A percentile compares a stretch with the other conserved stretches of the same genome.
Conservation (phyloP, 2,329 filamentous ascomycete species). For the Aureobasidium sp. region DNA sequence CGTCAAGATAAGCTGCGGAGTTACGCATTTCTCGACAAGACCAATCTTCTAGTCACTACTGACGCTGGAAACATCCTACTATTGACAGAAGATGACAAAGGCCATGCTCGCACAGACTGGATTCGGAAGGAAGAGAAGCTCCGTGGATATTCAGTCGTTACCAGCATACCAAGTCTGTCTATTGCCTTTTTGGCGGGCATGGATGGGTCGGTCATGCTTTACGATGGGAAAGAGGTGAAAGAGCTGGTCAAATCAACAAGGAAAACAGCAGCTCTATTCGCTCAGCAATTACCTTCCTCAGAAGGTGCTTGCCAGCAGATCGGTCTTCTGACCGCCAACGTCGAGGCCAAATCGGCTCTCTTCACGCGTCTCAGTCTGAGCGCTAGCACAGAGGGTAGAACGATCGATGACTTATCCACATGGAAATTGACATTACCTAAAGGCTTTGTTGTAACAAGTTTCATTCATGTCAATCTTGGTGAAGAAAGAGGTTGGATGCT, state of each 20-base stretch:
- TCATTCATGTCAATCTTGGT: constrained; percentile 21
- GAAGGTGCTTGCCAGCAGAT: background rate
- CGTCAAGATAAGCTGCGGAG: constrained; percentile 46
- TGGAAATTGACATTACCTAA: constrained; percentile 26
- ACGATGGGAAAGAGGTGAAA: constrained; percentile 21
- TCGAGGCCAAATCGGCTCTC: constrained; percentile 29
- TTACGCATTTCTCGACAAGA: constrained; percentile 55
- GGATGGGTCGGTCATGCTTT: constrained; percentile 38
- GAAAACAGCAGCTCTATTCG: constrained; percentile 38
- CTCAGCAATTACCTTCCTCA: background rate
- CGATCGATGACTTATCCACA: background rate
- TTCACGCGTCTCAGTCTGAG: background rate
- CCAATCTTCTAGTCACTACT: constrained; percentile 51
- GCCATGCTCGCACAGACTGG: constrained; percentile 23
- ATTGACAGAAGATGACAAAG: constrained; percentile 15
- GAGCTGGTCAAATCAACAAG: constrained; percentile 26
- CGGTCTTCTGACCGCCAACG: constrained; percentile 32
- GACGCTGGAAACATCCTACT: constrained; percentile 52
- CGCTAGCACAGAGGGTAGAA: background rate
- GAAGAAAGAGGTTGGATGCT: background rate
- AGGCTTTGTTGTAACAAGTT: constrained; percentile 47
- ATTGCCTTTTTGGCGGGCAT: constrained; percentile 42
- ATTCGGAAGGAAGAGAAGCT: constrained; percentile 33
- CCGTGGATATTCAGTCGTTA: constrained; percentile 42
- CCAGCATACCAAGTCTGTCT: constrained; percentile 30